Conservation (phyloP, 2,329 filamentous ascomycete species). For the Podosphaera fusca region DNA sequence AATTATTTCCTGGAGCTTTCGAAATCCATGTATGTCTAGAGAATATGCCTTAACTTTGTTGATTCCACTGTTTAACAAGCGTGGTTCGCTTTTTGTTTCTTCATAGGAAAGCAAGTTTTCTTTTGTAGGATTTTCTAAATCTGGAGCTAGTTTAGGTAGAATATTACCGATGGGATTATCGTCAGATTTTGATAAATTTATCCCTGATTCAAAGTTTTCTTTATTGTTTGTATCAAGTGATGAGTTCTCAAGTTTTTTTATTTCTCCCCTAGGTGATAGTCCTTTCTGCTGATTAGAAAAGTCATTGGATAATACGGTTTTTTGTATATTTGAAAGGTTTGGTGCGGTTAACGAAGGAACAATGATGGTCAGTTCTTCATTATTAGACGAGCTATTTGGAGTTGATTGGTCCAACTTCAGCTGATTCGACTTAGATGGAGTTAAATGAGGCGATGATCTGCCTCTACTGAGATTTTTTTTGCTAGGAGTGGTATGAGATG, state of each 20-base stretch:
- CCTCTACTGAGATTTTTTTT: conserved; percentile 14
- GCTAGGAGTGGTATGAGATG: conserved; percentile 21
- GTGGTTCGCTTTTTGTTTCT: conserved; percentile 31
- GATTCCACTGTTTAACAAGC: conserved; percentile 52
- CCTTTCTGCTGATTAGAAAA: conserved; percentile 18
- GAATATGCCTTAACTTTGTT: conserved; percentile 45
- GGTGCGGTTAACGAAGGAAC: conserved; percentile 24
- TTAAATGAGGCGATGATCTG: conserved; percentile 7
- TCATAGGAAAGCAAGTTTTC: conserved; percentile 21
- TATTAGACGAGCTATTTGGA: conserved; percentile 22
- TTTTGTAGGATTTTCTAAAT: conserved; percentile 5
- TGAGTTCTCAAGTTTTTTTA: conserved; percentile 38
- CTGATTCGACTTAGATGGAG: conserved; percentile 7
- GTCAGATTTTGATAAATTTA: conserved; percentile 29
- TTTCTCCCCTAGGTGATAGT: conserved; percentile 11
- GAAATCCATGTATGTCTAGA: conserved; percentile 63
- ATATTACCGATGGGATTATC: conserved; percentile 37
- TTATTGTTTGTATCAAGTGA: conserved; percentile 25
- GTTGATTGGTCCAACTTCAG: neutral
- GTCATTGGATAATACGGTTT: conserved; percentile 18
- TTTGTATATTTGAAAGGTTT: conserved; percentile 11
- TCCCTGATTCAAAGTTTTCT: conserved; percentile 22
- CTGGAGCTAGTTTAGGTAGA: conserved; percentile 9
- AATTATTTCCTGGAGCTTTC: conserved; percentile 52
- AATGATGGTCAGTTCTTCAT: conserved; percentile 31